Conservation (phyloP, 495 filamentous ascomycete species). For the Talaromyces ruber region DNA sequence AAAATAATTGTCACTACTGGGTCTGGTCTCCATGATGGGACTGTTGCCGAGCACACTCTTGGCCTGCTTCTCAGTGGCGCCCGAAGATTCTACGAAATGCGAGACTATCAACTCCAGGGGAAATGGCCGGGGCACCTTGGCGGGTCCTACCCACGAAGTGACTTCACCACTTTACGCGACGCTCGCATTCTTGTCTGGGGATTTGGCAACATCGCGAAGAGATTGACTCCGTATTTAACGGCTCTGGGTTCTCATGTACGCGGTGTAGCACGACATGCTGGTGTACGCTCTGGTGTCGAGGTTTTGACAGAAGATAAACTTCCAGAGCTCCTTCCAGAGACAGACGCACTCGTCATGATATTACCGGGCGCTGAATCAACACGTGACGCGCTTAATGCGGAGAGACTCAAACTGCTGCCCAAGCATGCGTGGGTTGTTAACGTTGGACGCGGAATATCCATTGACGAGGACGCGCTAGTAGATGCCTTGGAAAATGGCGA, state of each 20-base stretch:
- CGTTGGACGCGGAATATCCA: slow-evolving; percentile 55
- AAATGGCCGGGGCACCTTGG: slow-evolving; percentile 50
- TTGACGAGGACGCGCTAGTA: slow-evolving; percentile 62
- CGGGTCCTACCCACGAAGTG: slow-evolving; percentile 40
- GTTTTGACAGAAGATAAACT: slow-evolving; percentile 32
- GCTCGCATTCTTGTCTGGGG: slow-evolving; percentile 28
- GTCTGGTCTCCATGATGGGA: slow-evolving; percentile 51
- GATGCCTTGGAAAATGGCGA: slow-evolving; percentile 49
- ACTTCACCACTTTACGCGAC: slow-evolving; percentile 48
- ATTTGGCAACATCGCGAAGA: slow-evolving; percentile 27
- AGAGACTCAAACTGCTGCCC: slow-evolving; percentile 31
- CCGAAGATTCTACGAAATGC: slow-evolving; percentile 48
- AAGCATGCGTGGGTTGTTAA: slow-evolving; percentile 57
- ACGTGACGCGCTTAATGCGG: slow-evolving; percentile 16
- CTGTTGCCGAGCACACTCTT: slow-evolving; percentile 51
- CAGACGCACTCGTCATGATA: slow-evolving; percentile 24
- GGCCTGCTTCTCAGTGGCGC: slow-evolving; percentile 42
- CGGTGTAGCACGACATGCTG: slow-evolving; percentile 16
- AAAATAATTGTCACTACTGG: slow-evolving; percentile 40
- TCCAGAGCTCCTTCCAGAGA: slow-evolving; percentile 14
- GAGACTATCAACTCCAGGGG: slow-evolving; percentile 42
- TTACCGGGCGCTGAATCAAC: slow-evolving; percentile 18
- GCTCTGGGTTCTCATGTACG: slow-evolving; percentile 17
- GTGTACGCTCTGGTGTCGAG: slow-evolving; percentile 26
- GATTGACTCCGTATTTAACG: slow-evolving; percentile 18